Evolutionary conservation across 192 early-diverging fungal genomes (phyloP).

Genomic region (Coemansia sp.): DNA sequence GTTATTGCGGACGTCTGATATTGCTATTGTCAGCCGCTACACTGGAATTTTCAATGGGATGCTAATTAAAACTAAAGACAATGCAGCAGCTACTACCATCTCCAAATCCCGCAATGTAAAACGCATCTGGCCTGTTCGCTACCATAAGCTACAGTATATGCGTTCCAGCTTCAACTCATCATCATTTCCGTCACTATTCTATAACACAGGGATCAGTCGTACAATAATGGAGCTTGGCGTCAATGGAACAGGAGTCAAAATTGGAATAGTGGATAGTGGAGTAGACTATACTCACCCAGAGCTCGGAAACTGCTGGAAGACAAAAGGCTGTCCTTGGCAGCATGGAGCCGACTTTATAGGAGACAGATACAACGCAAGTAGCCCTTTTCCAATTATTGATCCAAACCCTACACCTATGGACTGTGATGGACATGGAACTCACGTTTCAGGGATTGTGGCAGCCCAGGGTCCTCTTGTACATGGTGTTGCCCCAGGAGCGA

Average conservation of each 20-base stretch:
- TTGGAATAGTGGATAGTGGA: conserved; percentile 71
- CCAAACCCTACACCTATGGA: conserved; percentile 57
- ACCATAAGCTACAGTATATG: conserved; percentile 15
- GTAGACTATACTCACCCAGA: conserved; percentile 65
- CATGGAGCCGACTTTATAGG: conserved; percentile 68
- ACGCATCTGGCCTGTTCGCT: conserved; percentile 20
- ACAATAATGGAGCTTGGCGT: conserved; percentile 50
- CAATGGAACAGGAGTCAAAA: conserved; percentile 62
- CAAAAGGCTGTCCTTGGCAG: conserved; percentile 51
- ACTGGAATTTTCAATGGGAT: conserved; percentile 14
- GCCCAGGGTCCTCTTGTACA: conserved; percentile 46
- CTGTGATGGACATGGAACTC: conserved; percentile 69
- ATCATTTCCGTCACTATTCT: conserved; percentile 30
- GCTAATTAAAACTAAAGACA: conserved; percentile 2
- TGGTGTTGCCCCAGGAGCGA: conserved; percentile 66
- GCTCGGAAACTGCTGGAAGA: conserved; percentile 64
- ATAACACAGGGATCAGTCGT: conserved; percentile 51
- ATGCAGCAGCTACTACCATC: background rate
- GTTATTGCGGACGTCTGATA: background rate
- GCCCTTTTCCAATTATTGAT: conserved; percentile 41
- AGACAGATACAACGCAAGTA: conserved; percentile 49
- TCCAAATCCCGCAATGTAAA: conserved; percentile 13
- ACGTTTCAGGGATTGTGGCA: conserved; percentile 64
- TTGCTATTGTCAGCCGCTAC: background rate
- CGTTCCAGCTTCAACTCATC: conserved; percentile 5